A percentile compares a stretch with the other conserved stretches of the same genome.
Evolutionary conservation across 1,284 basidiomycete species (phyloP).

Genomic region (Ganoderma resinaceum): DNA sequence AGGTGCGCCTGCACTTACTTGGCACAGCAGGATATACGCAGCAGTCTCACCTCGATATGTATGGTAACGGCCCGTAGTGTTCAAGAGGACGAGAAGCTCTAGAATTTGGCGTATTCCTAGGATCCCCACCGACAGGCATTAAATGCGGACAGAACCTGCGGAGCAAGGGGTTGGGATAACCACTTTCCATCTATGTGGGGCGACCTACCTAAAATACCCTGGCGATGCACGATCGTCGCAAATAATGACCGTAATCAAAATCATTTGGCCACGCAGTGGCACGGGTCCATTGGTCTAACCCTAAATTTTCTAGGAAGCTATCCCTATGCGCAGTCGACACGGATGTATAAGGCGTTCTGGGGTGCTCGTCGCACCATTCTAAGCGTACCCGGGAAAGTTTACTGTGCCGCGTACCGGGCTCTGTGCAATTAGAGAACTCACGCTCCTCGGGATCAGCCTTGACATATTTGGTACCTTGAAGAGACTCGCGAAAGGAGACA

Average conservation of each 20-base stretch:
- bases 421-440: neutral
- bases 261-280: neutral
- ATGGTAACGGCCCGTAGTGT: neutral
- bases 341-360: neutral
- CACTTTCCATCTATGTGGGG: neutral
- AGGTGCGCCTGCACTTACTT: too few relatives aligned
- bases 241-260: neutral
- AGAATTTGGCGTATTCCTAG: neutral
- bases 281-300: neutral
- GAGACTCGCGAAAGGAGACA: too few relatives aligned
- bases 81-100: neutral
- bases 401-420: too few relatives aligned
- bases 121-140: neutral
- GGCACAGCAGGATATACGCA: too few relatives aligned
- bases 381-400: too few relatives aligned
- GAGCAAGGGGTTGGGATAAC: neutral
- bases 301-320: neutral
- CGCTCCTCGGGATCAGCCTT: neutral
- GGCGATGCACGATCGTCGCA: neutral
- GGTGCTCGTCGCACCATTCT: neutral
- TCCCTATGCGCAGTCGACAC: neutral
- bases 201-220: neutral
- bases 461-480: too few relatives aligned
- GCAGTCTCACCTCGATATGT: too few relatives aligned
- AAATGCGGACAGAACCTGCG: neutral